Base-by-base conservation (phyloP, 495 filamentous ascomycete species). In the Sabuloglossum arenarium region DNA sequence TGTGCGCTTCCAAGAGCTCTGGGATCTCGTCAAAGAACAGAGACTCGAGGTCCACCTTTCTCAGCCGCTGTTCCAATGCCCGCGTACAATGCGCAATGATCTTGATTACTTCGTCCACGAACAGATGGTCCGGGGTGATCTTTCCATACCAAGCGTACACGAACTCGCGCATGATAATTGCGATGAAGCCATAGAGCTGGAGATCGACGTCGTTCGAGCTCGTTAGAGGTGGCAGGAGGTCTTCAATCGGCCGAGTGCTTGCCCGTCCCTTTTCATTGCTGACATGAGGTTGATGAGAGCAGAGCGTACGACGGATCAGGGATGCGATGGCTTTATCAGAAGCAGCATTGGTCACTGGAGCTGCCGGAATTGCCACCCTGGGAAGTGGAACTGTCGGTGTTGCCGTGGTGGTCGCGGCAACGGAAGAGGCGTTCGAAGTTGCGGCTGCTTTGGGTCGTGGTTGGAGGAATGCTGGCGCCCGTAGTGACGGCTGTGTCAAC, bases 101-200 rank as follows among this genome's bases (percentile, higher is more conserved):
- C 63, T 82, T 80, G 31, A 97, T 73, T 45, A 94, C 77, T 68
- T 96, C 93, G 61, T 83, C 79, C 53, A 89, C 80, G 60, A 98
- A 85, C 0, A 76, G 73, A 57, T 88, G 82, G 66, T 98, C 93
- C 3, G 88, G 77, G 1, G 90, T 97, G 64, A 98, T 87, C 63
- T 84, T 86, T 49, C 73, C 74, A 69, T 98, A 98, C 91, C 91
- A 98, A 55, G 80, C 83, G 57, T 87, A 79, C 23, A 97, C 84
- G 66, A 86, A 88, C 59, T 95, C 90, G 62, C 82, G 78, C 53
- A 94, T 75, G 59, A 97, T 79, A 56, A 95, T 81, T 32, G 91
- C 83, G 55, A 98, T 75, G 27, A 97, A 73, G 12, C 86, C 91
- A 64, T 96, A 98, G 29, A 98, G 75, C 65, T 98, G 84, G 58